Evolutionary conservation across 2,329 filamentous ascomycete genomes (phyloP), one percentile per base, ranked within the genome.

Genomic region (Clarireedia homoeocarpa): DNA sequence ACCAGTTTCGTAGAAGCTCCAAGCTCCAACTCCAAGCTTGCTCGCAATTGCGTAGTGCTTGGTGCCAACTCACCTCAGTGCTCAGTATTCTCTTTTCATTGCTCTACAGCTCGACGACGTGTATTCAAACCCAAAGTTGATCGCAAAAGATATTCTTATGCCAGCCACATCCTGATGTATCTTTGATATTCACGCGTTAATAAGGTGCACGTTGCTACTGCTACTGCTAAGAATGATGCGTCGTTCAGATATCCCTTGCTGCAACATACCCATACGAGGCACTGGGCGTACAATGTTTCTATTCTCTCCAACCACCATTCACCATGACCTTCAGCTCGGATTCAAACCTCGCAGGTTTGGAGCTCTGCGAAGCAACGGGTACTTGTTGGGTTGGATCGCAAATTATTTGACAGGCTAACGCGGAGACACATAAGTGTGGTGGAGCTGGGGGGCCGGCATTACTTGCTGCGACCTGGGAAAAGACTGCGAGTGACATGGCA

Each of bases 61-160:
- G 39, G 20, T 54, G 52, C 52, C 52, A 54, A 27, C 52, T 49
- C 52, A 54, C 48, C 52, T 39, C 26, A 42, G 30, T 15, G 20
- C 20, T 20, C 20, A 20, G 15, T 40, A 48, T 20, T 9, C 26
- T 48, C 17, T 53, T n/a, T 20, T 39, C 30, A 38, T 39, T 34
- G 30, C 12, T 53, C 47, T 36, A n/a, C 30, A 46, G 49, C 14
- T 24, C 52, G 45, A 54, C 45, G 36, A 54, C 52, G 45, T 54
- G 52, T n/a, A 30, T 42, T 34, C 30, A 49, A 34, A 34, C 36
- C 36, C 52, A 54, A 54, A 49, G 15, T n/a, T 42, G 27, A 44
- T 49, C 36, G 40, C 39, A 48, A 39, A 48, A 48, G 23, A 53
- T n/a, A 30, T 6, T 23, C 15, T 27, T 12, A 10, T 49, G 36